Evolutionary conservation across 2,329 filamentous ascomycete genomes (phyloP).

Genomic region (Hypoxylon sp.): DNA sequence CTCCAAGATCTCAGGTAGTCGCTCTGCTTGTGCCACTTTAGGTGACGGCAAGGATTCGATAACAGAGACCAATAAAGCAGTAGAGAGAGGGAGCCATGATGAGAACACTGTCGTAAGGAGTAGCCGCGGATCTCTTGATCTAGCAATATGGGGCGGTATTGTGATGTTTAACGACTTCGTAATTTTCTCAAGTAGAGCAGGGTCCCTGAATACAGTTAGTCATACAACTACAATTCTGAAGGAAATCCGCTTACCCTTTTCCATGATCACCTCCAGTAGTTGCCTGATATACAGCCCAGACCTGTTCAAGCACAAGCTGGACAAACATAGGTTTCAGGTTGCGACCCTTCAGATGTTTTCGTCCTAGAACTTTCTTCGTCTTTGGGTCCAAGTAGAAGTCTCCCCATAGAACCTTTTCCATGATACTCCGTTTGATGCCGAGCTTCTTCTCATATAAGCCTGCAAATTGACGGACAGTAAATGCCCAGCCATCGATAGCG

Average conservation of each 20-base stretch:
- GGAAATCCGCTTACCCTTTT: constrained; percentile 75
- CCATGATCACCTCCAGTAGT: constrained; percentile 86
- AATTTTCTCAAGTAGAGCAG: constrained; percentile 89
- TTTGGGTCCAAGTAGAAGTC: constrained; percentile 97
- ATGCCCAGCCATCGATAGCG: constrained; percentile 98
- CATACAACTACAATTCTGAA: not conserved
- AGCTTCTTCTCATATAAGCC: constrained; percentile 96
- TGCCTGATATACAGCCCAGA: constrained; percentile 96
- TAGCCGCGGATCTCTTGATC: constrained; percentile 85
- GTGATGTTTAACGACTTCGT: constrained; percentile 90
- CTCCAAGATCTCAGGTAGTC: constrained; percentile 84
- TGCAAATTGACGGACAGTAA: constrained; percentile 95
- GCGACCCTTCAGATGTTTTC: constrained; percentile 93
- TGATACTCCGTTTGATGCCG: constrained; percentile 86
- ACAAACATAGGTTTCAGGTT: constrained; percentile 97
- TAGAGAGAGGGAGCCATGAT: constrained; percentile 92
- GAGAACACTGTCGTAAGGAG: constrained; percentile 90
- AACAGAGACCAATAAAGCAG: constrained; percentile 91
- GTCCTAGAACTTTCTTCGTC: constrained; percentile 90
- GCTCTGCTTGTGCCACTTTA: constrained; percentile 80
- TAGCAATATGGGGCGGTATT: constrained; percentile 85
- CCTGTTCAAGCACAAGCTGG: constrained; percentile 92
- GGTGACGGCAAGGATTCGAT: constrained; percentile 94
- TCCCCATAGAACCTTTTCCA: constrained; percentile 97
- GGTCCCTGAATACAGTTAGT: constrained; percentile 69